Base-by-base conservation (phyloP, 352 stramenopile species). In the Globisporangium iwayamae region DNA sequence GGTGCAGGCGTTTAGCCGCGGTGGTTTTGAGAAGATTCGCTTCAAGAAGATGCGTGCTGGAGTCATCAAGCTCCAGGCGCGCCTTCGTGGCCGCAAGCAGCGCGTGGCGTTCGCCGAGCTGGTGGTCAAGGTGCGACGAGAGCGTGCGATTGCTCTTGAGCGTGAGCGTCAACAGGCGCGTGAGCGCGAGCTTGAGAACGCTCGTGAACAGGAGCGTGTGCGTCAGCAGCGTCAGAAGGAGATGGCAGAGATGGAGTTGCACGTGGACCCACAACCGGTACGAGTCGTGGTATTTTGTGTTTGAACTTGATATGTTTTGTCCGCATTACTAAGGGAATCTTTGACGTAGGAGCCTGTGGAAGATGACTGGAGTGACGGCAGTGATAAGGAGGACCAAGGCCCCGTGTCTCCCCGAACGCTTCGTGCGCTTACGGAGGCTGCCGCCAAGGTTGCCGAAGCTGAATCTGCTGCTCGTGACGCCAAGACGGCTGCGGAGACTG, bases 291-390 rank as follows among this genome's bases (percentile, higher is more conserved):
- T 36, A 43, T 18, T 59, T 7, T 62, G 13, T 59, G 58, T 16
- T 45, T 62, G 30, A 20, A 51, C 7, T 20, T 28, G 25, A 55
- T 38, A n/a, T 14, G 4, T 13, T 38, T 56, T 56, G 36, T 48
- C 16, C 2, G 13, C 28, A 43, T 67, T 74, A 81, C 79, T 90
- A 83, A 65, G 87, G 81, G 81, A 76, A 71, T 66, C 73, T 72
- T 60, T 74, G 74, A 73, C 69, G 71, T 85, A 91, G 82, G 82
- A 91, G 78, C 80, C 80, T 80, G 80, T 91, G 70, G 80, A 91
- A 75, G 79, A 91, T 72, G 82, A 89, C 71, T 91, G 78, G 80
- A 89, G 79, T 76, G 82, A 89, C 43, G 78, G 79, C 28, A 88
- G 80, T 41, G 80, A 91, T 39, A 87, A 85, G 67, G 76, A 87